Evolutionary conservation across 306 rosid species (phyloP).

Genomic region (Dicorynia guianensis): DNA sequence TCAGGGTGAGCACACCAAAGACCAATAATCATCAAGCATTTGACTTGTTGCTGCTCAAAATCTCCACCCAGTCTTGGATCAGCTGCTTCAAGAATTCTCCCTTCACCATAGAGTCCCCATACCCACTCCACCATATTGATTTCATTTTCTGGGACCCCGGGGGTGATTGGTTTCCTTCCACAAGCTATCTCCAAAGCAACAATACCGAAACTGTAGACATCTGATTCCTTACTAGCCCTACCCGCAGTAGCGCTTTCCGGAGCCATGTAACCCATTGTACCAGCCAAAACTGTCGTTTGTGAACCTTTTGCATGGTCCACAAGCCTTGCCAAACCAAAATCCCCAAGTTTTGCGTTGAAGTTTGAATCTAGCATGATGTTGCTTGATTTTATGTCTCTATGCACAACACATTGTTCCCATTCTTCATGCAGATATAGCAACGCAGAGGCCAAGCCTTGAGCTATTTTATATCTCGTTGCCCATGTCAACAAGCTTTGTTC

Average conservation of each 20-base stretch:
- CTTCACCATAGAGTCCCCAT: constrained; percentile 52
- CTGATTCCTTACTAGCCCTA: constrained; percentile 45
- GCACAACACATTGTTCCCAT: constrained; percentile 54
- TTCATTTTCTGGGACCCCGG: constrained; percentile 29
- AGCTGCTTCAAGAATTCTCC: constrained; percentile 37
- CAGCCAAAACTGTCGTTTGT: constrained; percentile 50
- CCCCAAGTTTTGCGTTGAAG: constrained; percentile 54
- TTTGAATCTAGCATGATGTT: constrained; percentile 57
- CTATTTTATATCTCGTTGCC: constrained; percentile 43
- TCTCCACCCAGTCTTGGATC: constrained; percentile 42
- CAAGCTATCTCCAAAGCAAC: constrained; percentile 53
- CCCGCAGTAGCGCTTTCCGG: constrained; percentile 37
- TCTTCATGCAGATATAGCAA: constrained; percentile 51
- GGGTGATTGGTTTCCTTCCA: constrained; percentile 45
- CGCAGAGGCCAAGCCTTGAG: constrained; percentile 47
- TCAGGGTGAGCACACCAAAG: constrained; percentile 57
- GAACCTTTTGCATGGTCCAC: constrained; percentile 44
- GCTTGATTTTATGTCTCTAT: constrained; percentile 54
- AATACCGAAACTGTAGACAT: constrained; percentile 50
- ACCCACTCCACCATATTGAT: constrained; percentile 48
- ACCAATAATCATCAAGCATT: constrained; percentile 49
- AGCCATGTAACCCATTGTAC: constrained; percentile 58
- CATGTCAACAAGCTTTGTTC: constrained; percentile 36
- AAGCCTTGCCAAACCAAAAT: constrained; percentile 56
- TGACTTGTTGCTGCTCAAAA: constrained; percentile 35